phyloP scores from a whole-genome alignment of 78 protist genomes.

The Dictyostelium purpureum region DNA sequence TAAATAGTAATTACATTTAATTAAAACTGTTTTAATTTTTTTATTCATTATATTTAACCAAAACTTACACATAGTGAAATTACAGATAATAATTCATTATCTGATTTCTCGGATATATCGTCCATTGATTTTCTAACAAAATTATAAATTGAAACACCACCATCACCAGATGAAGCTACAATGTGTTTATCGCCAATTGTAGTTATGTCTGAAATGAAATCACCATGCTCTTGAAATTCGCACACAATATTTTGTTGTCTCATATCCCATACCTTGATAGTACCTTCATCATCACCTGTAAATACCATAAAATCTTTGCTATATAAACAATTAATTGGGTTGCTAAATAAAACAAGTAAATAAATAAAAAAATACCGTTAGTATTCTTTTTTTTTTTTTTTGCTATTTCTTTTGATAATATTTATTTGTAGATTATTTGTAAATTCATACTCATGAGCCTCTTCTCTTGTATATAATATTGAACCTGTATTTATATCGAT shows the following conservation, averaged over 20 bases:
- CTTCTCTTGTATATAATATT: slow-evolving; percentile 69
- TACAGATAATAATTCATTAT: slow-evolving; percentile 69
- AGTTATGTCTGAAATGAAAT: slow-evolving; percentile 61
- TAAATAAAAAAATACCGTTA: background rate
- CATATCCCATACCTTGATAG: slow-evolving; percentile 78
- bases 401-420: too few species aligned
- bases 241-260: slow-evolving; percentile 78
- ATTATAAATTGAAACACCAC: slow-evolving; percentile 66
- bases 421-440: too few species aligned
- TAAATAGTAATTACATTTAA: too few species aligned
- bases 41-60: background rate
- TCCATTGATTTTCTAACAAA: slow-evolving; percentile 63
- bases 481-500: slow-evolving; percentile 70
- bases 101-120: slow-evolving; percentile 70
- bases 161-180: slow-evolving; percentile 73
- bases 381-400: too few species aligned
- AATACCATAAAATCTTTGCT: slow-evolving; percentile 78
- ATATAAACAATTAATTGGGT: slow-evolving; percentile 56
- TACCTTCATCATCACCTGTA: slow-evolving; percentile 83
- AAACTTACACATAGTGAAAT: slow-evolving; percentile 23
- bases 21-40: background rate
- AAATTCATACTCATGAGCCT: slow-evolving; percentile 81
- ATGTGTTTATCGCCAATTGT: slow-evolving; percentile 55
- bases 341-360: background rate
- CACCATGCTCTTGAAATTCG: slow-evolving; percentile 78